phyloP scores from a whole-genome alignment of 2,329 filamentous ascomycete genomes.

The Paracorniculantispora psalliotae region DNA sequence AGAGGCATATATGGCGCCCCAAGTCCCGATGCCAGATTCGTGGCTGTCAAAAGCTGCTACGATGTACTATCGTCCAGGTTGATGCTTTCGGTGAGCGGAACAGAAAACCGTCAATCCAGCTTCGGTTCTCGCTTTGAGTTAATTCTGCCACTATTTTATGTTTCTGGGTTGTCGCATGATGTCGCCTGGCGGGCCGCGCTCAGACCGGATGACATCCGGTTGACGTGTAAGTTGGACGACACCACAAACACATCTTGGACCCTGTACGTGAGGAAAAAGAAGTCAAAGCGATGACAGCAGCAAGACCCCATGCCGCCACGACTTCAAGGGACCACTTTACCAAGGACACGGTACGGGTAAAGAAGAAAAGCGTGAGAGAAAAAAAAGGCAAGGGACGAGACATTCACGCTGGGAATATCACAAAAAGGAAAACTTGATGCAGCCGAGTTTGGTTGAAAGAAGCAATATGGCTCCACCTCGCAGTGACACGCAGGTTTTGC shows the following conservation, averaged over 20 bases:
- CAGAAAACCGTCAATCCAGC: no score
- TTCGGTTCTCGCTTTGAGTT: neutral
- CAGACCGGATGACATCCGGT: constrained; percentile 1
- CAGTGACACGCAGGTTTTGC: neutral
- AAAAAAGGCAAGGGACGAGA: neutral
- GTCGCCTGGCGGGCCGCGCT: constrained; percentile 5
- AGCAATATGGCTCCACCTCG: constrained; percentile 1
- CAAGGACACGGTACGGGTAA: neutral
- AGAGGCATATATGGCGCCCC: neutral
- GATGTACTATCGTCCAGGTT: neutral
- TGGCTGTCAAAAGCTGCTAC: neutral
- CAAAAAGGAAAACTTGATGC: neutral
- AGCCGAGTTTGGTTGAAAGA: neutral
- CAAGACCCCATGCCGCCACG: neutral
- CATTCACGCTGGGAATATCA: neutral
- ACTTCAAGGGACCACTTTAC: neutral
- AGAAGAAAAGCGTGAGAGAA: neutral
- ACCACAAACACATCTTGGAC: neutral
- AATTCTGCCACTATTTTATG: no score
- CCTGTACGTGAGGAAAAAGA: neutral
- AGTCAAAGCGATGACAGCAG: neutral
- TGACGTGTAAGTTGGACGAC: neutral
- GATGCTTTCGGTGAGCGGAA: no score
- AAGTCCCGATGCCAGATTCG: neutral
- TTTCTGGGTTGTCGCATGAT: neutral